Percentiles rank a stretch among this genome's conserved stretches.
Evolutionary conservation across 345 rosid genomes (phyloP).

Genomic region (Gossypium sturtianum): DNA sequence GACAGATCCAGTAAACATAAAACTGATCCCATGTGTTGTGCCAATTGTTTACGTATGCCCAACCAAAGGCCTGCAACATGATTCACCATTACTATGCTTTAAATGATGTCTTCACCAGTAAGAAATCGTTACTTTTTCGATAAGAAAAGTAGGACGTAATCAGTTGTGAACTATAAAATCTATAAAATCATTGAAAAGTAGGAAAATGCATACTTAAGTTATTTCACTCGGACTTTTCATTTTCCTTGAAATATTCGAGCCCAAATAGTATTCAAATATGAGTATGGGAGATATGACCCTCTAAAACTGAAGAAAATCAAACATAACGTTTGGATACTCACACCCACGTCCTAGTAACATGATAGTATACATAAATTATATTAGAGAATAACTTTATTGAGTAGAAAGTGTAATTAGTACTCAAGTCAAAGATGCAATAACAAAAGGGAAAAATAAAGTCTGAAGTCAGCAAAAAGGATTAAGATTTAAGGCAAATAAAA

Average conservation of each 20-base stretch:
- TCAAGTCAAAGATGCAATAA: not conserved
- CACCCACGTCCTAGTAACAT: not conserved
- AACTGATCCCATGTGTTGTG: conserved; percentile 91
- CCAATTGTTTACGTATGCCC: conserved; percentile 78
- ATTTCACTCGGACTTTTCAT: not conserved
- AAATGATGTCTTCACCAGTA: not conserved
- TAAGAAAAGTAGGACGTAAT: not conserved
- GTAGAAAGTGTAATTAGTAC: not conserved
- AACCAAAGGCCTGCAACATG: conserved; percentile 73
- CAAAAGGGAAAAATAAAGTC: not conserved
- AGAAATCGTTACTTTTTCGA: not conserved
- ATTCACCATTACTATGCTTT: not conserved
- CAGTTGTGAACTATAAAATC: not conserved
- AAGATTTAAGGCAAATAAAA: not conserved
- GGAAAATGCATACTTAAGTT: not conserved
- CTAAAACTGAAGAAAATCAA: not conserved
- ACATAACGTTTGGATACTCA: not conserved
- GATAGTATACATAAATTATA: not conserved
- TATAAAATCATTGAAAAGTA: not conserved
- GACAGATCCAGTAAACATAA: conserved; percentile 89
- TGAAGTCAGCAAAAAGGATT: not conserved
- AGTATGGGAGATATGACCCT: not conserved
- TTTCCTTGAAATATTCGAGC: not conserved
- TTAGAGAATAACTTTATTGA: not conserved
- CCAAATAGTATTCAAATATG: not conserved